A percentile compares a stretch with the other conserved stretches of the same genome.
These are phyloP conservation scores for Phaeolepiota aurea DNA, from an alignment of 768 basidiomycete genomes.

Conservation along the genomic window DNA sequence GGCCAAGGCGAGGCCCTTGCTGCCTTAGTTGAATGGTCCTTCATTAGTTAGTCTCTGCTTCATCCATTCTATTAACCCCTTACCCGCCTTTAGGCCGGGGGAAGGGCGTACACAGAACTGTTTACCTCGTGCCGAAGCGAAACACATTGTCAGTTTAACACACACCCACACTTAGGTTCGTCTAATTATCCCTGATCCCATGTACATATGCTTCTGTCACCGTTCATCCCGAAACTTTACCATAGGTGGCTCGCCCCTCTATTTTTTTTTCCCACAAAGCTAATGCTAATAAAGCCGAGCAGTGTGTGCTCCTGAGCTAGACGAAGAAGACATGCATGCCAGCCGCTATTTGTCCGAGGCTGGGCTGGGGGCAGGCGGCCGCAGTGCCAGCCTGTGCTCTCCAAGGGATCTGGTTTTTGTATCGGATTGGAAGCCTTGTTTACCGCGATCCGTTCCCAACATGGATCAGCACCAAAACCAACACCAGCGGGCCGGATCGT, in stretches of 20 bases:
- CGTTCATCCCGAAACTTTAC: background rate
- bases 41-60: no score
- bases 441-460: slow-evolving; percentile 7
- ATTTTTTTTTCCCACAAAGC: no score
- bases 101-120: no score
- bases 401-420: slow-evolving; percentile 6
- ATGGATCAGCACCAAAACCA: slow-evolving; percentile 7
- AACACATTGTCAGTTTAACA: background rate
- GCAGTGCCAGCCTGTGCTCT: slow-evolving; percentile 5
- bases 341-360: background rate
- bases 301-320: background rate
- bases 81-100: background rate
- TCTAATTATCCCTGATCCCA: background rate
- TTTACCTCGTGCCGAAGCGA: background rate
- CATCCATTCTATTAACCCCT: background rate
- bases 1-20: no score
- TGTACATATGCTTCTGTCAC: background rate
- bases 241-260: background rate
- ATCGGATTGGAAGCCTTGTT: slow-evolving; percentile 5
- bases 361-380: background rate
- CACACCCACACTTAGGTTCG: background rate
- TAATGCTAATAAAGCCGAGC: no score
- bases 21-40: no score
- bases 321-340: background rate
- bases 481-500: background rate